Conservation (phyloP, 2,329 filamentous ascomycete genomes). For the Akanthomyces muscarius region DNA sequence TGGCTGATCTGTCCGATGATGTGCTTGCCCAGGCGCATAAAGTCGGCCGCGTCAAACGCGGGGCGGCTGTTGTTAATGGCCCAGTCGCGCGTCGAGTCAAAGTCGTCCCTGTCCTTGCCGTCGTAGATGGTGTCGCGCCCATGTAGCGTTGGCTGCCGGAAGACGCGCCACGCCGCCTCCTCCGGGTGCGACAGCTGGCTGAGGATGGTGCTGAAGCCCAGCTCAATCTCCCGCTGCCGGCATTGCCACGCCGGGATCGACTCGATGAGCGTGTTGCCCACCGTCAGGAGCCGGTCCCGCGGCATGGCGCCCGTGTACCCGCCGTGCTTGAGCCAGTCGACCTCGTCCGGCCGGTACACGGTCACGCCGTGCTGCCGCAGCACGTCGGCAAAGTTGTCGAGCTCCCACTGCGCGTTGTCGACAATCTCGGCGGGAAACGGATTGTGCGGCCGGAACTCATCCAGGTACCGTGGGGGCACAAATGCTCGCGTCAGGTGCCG, state of each 20-base stretch:
- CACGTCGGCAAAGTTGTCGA: conserved; percentile 25
- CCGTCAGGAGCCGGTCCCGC: conserved; percentile 30
- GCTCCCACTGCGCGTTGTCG: conserved; percentile 23
- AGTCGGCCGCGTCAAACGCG: conserved; percentile 13
- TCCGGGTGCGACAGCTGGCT: conserved; percentile 2
- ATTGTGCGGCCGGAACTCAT: conserved; percentile 22
- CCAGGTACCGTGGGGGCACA: conserved; percentile 19
- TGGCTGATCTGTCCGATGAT: conserved; percentile 11
- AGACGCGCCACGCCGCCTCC: not conserved
- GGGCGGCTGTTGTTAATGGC: conserved; percentile 11
- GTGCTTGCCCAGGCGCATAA: conserved; percentile 10
- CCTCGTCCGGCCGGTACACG: conserved; percentile 24
- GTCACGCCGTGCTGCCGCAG: conserved; percentile 23
- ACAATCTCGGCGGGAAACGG: conserved; percentile 24
- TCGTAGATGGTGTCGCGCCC: conserved; percentile 7
- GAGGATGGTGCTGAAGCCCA: conserved; percentile 20
- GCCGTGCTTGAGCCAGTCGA: conserved; percentile 25
- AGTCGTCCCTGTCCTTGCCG: not conserved
- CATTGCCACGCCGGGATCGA: conserved; percentile 30
- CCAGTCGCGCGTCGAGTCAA: not conserved
- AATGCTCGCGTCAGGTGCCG: conserved; percentile 22
- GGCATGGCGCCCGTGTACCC: conserved; percentile 34
- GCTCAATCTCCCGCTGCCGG: conserved; percentile 24
- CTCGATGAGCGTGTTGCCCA: conserved; percentile 31
- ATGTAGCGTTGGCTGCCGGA: conserved; percentile 1